phyloP scores from a whole-genome alignment of 2,329 filamentous ascomycete species.

The Aspergillus fumigatiaffinis region DNA sequence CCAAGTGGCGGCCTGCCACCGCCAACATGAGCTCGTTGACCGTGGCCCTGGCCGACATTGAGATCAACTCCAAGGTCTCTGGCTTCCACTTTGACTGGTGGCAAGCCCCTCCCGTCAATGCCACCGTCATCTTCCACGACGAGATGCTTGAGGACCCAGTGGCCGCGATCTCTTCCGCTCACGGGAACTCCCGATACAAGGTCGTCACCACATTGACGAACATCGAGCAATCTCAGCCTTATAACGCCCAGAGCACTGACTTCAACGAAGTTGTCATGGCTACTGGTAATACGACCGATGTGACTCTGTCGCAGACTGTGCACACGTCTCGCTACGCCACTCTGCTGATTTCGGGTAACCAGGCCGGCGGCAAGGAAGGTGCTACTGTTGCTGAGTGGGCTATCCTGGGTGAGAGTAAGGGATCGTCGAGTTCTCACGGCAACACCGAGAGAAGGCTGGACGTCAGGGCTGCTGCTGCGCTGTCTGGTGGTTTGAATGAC shows the following conservation, averaged over 20 bases:
- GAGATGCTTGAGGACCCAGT: slow-evolving; percentile 25
- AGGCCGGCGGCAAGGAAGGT: slow-evolving; percentile 39
- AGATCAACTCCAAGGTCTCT: slow-evolving; percentile 26
- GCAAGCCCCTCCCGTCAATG: slow-evolving; percentile 51
- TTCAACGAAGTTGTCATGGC: slow-evolving; percentile 34
- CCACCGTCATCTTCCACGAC: slow-evolving; percentile 55
- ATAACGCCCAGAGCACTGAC: slow-evolving; percentile 28
- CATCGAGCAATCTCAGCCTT: slow-evolving; percentile 38
- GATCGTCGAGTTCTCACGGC: neutral
- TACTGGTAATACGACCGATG: slow-evolving; percentile 41
- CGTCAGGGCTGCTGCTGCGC: slow-evolving; percentile 8
- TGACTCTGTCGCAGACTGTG: slow-evolving; percentile 31
- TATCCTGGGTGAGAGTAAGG: slow-evolving; percentile 30
- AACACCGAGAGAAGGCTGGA: slow-evolving; percentile 11
- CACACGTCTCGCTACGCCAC: slow-evolving; percentile 40
- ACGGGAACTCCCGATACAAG: slow-evolving; percentile 9
- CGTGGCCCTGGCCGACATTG: slow-evolving; percentile 49
- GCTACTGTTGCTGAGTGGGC: slow-evolving; percentile 48
- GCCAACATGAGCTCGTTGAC: slow-evolving; percentile 53
- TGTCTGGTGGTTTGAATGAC: neutral
- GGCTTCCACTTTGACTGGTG: slow-evolving; percentile 60
- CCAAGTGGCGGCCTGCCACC: slow-evolving; percentile 61
- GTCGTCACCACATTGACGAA: slow-evolving; percentile 25
- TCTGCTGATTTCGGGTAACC: slow-evolving; percentile 43
- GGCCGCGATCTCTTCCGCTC: neutral